Evolutionary conservation across 805 yeast genomes (phyloP).

Genomic region (Candida mattraensis): DNA sequence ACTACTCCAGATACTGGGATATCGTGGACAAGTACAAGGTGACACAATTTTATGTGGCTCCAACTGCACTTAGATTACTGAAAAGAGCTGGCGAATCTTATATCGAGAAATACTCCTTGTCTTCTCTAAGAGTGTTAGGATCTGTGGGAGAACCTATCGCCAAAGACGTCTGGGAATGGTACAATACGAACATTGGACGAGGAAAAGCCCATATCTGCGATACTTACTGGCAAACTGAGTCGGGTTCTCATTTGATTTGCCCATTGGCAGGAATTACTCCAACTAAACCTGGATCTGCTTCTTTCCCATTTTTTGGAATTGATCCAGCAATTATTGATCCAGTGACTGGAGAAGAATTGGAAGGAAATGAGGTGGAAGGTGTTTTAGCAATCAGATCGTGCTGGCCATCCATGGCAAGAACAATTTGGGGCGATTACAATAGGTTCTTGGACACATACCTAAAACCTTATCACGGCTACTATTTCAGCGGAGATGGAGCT

Average conservation of each 20-base stretch:
- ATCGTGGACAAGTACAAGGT: constrained; percentile 70
- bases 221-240: constrained; percentile 90
- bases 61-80: constrained; percentile 76
- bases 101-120: constrained; percentile 60
- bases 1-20: constrained; percentile 77
- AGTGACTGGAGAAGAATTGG: constrained; percentile 65
- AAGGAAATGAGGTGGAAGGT: constrained; percentile 75
- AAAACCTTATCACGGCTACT: constrained; percentile 77
- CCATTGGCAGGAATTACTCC: constrained; percentile 78
- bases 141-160: constrained; percentile 88
- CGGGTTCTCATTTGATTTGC: constrained; percentile 77
- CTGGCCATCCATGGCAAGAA: constrained; percentile 87
- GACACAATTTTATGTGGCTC: constrained; percentile 81
- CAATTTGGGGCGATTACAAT: constrained; percentile 75
- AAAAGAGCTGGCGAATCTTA: constrained; percentile 71
- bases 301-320: constrained; percentile 82
- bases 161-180: constrained; percentile 88
- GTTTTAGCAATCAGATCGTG: constrained; percentile 68
- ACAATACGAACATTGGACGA: constrained; percentile 68
- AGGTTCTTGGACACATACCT: constrained; percentile 79
- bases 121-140: constrained; percentile 68
- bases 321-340: constrained; percentile 75
- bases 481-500: constrained; percentile 90
- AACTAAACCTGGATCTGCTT: constrained; percentile 83
- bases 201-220: constrained; percentile 71